Percentiles rank a stretch among this genome's conserved stretches.
phyloP scores from a whole-genome alignment of 139 green algal species.

The Chara braunii region DNA sequence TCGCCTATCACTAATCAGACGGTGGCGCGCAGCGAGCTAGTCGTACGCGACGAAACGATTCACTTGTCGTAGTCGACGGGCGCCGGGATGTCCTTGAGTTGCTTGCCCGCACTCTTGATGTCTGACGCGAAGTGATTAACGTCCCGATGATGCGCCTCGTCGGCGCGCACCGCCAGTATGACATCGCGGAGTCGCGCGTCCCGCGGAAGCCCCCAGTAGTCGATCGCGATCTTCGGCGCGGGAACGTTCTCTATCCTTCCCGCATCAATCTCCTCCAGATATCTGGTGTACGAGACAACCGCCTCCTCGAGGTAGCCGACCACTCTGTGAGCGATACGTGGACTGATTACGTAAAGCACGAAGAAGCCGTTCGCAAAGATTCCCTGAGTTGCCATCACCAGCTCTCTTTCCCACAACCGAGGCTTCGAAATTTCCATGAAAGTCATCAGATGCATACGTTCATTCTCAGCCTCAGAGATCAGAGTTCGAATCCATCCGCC shows the following conservation, averaged over 20 bases:
- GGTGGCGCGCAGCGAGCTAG: too few relatives aligned
- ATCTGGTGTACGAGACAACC: slow-evolving; percentile 82
- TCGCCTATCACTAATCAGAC: too few relatives aligned
- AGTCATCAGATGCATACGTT: slow-evolving; percentile 74
- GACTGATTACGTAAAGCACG: slow-evolving; percentile 70
- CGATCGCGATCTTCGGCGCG: slow-evolving; percentile 58
- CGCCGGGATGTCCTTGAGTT: slow-evolving; percentile 32
- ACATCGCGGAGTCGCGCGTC: slow-evolving; percentile 67
- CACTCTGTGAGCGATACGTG: slow-evolving; percentile 69
- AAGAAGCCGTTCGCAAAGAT: slow-evolving; percentile 85
- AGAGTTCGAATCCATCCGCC: slow-evolving; percentile 88
- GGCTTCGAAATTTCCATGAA: slow-evolving; percentile 78
- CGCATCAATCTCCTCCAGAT: slow-evolving; percentile 57
- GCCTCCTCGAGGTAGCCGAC: slow-evolving; percentile 93
- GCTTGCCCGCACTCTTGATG: slow-evolving; percentile 24
- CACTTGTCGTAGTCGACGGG: slow-evolving; percentile 32
- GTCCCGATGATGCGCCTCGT: slow-evolving; percentile 67
- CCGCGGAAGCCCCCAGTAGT: slow-evolving; percentile 47
- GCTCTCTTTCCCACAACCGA: slow-evolving; percentile 57
- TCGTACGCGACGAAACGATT: too few relatives aligned
- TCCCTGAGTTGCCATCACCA: slow-evolving; percentile 69
- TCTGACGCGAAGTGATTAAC: slow-evolving; percentile 70
- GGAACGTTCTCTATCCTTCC: slow-evolving; percentile 51
- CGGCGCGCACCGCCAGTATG: slow-evolving; percentile 74
- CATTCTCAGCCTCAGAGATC: slow-evolving; percentile 93